Evolutionary conservation across 345 rosid species (phyloP).

Genomic region (Citrus unshiu): DNA sequence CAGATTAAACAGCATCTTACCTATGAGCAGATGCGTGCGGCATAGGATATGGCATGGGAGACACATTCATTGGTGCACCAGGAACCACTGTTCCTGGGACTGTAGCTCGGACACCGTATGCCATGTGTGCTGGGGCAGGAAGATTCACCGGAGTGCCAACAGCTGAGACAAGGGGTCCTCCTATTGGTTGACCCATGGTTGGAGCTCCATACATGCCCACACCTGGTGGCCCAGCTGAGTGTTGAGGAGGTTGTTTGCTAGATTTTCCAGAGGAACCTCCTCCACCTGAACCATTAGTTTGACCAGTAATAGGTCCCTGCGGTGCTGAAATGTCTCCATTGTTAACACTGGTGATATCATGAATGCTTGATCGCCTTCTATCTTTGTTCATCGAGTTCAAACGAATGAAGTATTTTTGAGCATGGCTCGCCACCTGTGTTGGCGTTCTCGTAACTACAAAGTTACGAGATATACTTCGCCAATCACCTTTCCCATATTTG

Average conservation of each 20-base stretch:
- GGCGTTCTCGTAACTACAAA: conserved; percentile 96
- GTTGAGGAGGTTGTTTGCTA: conserved; percentile 56
- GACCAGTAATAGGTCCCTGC: conserved; percentile 95
- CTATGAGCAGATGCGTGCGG: conserved; percentile 73
- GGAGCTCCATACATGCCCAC: conserved; percentile 61
- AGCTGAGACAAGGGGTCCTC: conserved; percentile 80
- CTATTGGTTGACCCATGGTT: conserved; percentile 77
- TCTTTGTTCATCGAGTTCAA: conserved; percentile 92
- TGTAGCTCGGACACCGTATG: conserved; percentile 71
- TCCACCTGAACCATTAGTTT: conserved; percentile 50
- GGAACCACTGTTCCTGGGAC: conserved; percentile 65
- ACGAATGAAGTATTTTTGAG: conserved; percentile 92
- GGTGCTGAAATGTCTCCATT: conserved; percentile 62
- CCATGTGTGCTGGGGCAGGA: conserved; percentile 63
- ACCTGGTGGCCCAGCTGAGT: conserved; percentile 38
- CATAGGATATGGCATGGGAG: conserved; percentile 67
- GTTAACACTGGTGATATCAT: conserved; percentile 85
- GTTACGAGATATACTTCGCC: conserved; percentile 97
- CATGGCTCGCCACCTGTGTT: conserved; percentile 98
- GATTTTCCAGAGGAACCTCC: conserved; percentile 57
- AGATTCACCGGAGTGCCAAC: conserved; percentile 94
- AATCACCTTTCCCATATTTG: conserved; percentile 94
- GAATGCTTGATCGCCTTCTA: conserved; percentile 92
- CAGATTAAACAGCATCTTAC: conserved; percentile 35
- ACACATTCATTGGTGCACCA: conserved; percentile 76